Base-by-base conservation (phyloP, 495 filamentous ascomycete species). In the Apiosordaria backusii region DNA sequence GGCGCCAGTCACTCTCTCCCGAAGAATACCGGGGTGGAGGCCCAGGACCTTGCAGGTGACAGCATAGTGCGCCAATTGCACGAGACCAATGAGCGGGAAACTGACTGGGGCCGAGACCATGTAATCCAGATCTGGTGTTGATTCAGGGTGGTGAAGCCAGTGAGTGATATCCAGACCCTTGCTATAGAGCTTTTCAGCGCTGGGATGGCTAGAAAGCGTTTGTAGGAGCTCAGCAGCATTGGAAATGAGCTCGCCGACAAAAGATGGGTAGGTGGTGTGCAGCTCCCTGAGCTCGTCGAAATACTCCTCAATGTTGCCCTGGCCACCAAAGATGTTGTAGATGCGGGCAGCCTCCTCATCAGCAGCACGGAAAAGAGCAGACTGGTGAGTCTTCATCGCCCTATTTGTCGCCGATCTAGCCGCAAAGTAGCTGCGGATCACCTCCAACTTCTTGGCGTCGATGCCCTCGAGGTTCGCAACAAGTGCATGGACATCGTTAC, bases 261-360 rank as follows among this genome's bases (percentile, higher is more conserved):
- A 92, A 2, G 90, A 90, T 1, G 90, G 88, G 77, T 99, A 99
- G 16, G 92, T 96, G 57, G 83, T 86, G 81, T 93, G 96, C 35
- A 98, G 83, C 76, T 94, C 89, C 50, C 94, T 88, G 52, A 99
- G 85, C 79, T 99, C 96, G 63, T 97, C 93, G 74, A 98, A 99
- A 79, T 98, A 99, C 77, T 98, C 96, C 76, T 98, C 93, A 66
- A 98, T 97, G 76, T 98, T 99, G 62, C 96, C 96, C 75, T 99
- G 96, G n/a, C 96, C 96, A 57, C 96, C 96, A 68, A 97, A 97
- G 65, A 99, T 91, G 60, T 87, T 91, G 81, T 96, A 98, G 53
- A 98, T 82, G 63, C 81, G 86, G 6, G 92, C 94, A 40, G 84
- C 83, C 50, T 84, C 86, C 54, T 97, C 93, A 3, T 86, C 87